Percentiles rank a stretch among this genome's conserved stretches.
phyloP scores from a whole-genome alignment of 805 yeast genomes.

The Wickerhamiella musiphila region DNA sequence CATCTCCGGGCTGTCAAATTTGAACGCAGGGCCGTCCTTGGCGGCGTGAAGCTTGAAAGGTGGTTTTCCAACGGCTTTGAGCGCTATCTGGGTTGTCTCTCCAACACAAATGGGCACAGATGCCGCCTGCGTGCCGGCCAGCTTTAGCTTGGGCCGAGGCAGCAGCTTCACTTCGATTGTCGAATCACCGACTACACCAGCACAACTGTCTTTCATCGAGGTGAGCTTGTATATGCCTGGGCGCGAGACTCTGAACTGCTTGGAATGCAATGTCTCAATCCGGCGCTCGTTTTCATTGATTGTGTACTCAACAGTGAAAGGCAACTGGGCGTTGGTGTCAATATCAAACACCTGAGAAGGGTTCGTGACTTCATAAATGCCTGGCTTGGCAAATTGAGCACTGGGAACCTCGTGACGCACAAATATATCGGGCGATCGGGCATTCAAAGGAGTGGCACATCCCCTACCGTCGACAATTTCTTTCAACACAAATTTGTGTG shows the following conservation, averaged over 20 bases:
- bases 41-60: conserved; percentile 15
- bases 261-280: not conserved
- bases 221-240: conserved; percentile 33
- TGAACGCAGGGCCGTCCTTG: conserved; percentile 10
- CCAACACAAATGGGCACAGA: not conserved
- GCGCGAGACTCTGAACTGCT: conserved; percentile 22
- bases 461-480: conserved; percentile 59
- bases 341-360: conserved; percentile 41
- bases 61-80: conserved; percentile 11
- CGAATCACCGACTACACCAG: conserved; percentile 27
- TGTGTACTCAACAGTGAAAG: conserved; percentile 25
- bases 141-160: conserved; percentile 28
- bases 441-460: conserved; percentile 54
- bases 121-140: conserved; percentile 21
- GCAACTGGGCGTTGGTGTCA: conserved; percentile 32
- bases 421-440: conserved; percentile 43
- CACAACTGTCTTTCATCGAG: conserved; percentile 35
- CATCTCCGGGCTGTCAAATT: conserved; percentile 1
- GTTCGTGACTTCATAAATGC: conserved; percentile 22
- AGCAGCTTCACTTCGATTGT: conserved; percentile 28
- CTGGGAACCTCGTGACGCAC: conserved; percentile 58
- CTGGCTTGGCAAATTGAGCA: conserved; percentile 30
- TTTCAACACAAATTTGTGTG: conserved; percentile 44
- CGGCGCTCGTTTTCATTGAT: conserved; percentile 2
- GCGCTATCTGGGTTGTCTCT: not conserved